Percentiles rank a stretch among this genome's conserved stretches.
Evolutionary conservation across 768 basidiomycete species (phyloP).

Genomic region (Termitomyces sp.): DNA sequence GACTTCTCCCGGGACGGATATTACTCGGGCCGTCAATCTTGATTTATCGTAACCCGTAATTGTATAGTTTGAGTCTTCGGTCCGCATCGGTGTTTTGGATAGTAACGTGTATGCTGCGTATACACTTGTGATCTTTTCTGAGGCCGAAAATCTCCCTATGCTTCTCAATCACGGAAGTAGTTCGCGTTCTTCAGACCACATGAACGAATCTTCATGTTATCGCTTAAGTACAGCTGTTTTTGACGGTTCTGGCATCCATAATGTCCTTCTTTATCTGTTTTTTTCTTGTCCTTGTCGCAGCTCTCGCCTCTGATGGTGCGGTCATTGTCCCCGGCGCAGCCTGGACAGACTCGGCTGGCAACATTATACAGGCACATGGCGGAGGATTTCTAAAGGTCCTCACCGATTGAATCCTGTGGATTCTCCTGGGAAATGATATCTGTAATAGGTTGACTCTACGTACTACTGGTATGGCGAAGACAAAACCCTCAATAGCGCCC

Average conservation of each 20-base stretch:
- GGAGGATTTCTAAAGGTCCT: slow-evolving; percentile 50
- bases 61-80: background rate
- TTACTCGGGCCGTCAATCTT: background rate
- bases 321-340: slow-evolving; percentile 57
- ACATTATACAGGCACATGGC: slow-evolving; percentile 58
- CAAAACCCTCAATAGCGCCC: slow-evolving; percentile 47
- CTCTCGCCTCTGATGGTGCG: slow-evolving; percentile 21
- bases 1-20: background rate
- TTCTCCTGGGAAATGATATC: background rate
- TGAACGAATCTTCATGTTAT: background rate
- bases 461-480: slow-evolving; percentile 64
- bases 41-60: background rate
- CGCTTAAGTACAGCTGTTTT: background rate
- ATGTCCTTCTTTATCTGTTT: slow-evolving; percentile 7
- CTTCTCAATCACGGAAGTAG: background rate
- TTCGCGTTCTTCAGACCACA: background rate
- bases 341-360: slow-evolving; percentile 58
- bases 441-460: slow-evolving; percentile 39
- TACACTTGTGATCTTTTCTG: background rate
- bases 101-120: background rate
- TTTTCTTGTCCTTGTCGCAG: slow-evolving; percentile 2
- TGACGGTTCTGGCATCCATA: background rate
- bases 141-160: background rate
- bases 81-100: background rate
- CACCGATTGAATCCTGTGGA: background rate